Evolutionary conservation across 176 grass and related monocot genomes (phyloP).

Genomic region (Eleusine coracana): DNA sequence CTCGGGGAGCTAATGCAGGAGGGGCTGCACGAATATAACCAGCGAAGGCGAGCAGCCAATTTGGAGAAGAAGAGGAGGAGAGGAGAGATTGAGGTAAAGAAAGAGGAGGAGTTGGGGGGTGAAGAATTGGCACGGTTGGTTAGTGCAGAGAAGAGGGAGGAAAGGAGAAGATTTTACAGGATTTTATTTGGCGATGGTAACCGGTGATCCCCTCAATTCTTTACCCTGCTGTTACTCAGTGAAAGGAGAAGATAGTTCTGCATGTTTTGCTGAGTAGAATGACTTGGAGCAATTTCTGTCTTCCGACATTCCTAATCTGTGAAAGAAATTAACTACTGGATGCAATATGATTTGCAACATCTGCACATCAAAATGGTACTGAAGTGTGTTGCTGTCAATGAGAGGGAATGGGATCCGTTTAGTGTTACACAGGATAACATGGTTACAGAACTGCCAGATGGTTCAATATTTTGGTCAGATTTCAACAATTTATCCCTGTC

Average conservation of each 20-base stretch:
- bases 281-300: not conserved
- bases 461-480: not conserved
- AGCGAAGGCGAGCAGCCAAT: conserved; percentile 45
- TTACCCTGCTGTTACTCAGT: not conserved
- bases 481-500: not conserved
- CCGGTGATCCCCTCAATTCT: conserved; percentile 14
- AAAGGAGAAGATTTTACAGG: conserved; percentile 79
- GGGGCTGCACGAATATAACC: conserved; percentile 84
- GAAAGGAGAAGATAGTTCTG: not conserved
- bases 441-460: not conserved
- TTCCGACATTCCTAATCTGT: not conserved
- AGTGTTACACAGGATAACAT: not conserved
- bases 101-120: conserved; percentile 48
- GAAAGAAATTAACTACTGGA: not conserved
- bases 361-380: not conserved
- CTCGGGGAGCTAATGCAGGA: conserved; percentile 95
- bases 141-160: conserved; percentile 67
- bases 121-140: conserved; percentile 37
- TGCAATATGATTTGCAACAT: not conserved
- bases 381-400: not conserved
- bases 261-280: not conserved
- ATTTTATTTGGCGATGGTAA: conserved; percentile 62
- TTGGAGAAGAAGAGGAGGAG: conserved; percentile 82
- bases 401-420: not conserved
- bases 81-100: conserved; percentile 69